These are phyloP conservation scores for Heterobasidion occidentale DNA, from an alignment of 1,284 basidiomycete species.

Conservation along the genomic window DNA sequence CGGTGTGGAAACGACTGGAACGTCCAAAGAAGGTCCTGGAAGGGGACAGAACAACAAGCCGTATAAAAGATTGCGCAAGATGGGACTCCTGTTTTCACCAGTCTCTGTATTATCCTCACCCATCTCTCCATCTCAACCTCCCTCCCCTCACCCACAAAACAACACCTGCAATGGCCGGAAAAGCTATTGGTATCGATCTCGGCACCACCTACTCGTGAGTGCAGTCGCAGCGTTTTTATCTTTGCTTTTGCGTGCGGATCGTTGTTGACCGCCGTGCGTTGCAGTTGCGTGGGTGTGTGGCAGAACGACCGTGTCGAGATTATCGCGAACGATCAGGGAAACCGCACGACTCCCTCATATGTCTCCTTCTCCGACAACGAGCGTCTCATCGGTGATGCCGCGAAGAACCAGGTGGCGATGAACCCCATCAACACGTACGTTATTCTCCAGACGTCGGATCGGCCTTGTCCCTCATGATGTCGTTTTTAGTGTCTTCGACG, in stretches of 20 bases:
- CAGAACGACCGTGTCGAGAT: slow-evolving; percentile 98
- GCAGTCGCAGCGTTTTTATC: background rate
- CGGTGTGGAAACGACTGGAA: slow-evolving; percentile 25
- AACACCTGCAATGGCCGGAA: slow-evolving; percentile 41
- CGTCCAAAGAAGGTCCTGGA: slow-evolving; percentile 28
- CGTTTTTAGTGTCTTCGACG: slow-evolving; percentile 66
- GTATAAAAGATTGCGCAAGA: slow-evolving; percentile 24
- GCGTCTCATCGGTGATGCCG: slow-evolving; percentile 93
- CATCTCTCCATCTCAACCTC: slow-evolving; percentile 7
- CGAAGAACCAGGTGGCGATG: slow-evolving; percentile 92
- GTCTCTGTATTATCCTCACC: slow-evolving; percentile 12
- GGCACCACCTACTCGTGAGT: slow-evolving; percentile 82
- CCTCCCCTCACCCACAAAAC: slow-evolving; percentile 4
- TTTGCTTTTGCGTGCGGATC: slow-evolving; percentile 2
- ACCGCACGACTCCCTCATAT: slow-evolving; percentile 93
- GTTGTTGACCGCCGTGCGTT: background rate
- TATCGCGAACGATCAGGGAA: slow-evolving; percentile 97
- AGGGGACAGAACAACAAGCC: slow-evolving; percentile 21
- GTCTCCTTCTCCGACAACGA: slow-evolving; percentile 91
- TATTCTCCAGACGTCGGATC: background rate
- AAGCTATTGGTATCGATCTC: slow-evolving; percentile 91
- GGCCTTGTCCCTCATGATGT: background rate
- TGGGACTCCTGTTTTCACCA: slow-evolving; percentile 6
- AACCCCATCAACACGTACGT: slow-evolving; percentile 71
- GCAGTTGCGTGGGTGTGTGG: slow-evolving; percentile 89